Evolutionary conservation across 768 basidiomycete genomes (phyloP).

Genomic region (Termitomyces sp.): DNA sequence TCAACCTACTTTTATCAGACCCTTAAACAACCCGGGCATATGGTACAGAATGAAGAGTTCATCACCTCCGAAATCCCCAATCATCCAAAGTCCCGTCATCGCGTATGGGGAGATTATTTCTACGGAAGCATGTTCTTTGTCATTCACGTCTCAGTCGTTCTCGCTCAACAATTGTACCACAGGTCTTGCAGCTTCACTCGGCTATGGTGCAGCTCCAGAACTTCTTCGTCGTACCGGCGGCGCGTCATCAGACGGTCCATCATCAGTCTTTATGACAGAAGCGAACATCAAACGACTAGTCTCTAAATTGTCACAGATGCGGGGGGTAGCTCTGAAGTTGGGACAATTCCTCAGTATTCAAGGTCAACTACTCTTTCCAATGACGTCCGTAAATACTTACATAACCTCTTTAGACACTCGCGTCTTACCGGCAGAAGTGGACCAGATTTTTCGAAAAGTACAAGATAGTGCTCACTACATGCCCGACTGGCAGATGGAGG

Average conservation of each 20-base stretch:
- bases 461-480: no score
- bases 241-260: constrained; percentile 24
- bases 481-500: constrained; percentile 97
- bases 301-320: constrained; percentile 89
- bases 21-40: neutral
- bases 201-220: constrained; percentile 88
- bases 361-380: constrained; percentile 32
- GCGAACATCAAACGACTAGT: constrained; percentile 88
- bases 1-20: neutral
- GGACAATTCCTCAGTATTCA: constrained; percentile 99
- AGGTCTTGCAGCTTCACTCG: constrained; percentile 89
- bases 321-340: constrained; percentile 92
- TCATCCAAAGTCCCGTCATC: constrained; percentile 91
- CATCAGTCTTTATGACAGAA: constrained; percentile 81
- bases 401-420: no score
- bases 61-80: constrained; percentile 43
- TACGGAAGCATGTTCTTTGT: constrained; percentile 67
- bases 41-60: neutral
- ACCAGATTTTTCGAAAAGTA: no score
- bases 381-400: neutral
- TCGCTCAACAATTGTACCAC: neutral
- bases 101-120: constrained; percentile 76
- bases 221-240: constrained; percentile 63
- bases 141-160: neutral
- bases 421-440: no score